phyloP scores from a whole-genome alignment of 192 early-diverging fungal genomes.

The Umbelopsis sp. region DNA sequence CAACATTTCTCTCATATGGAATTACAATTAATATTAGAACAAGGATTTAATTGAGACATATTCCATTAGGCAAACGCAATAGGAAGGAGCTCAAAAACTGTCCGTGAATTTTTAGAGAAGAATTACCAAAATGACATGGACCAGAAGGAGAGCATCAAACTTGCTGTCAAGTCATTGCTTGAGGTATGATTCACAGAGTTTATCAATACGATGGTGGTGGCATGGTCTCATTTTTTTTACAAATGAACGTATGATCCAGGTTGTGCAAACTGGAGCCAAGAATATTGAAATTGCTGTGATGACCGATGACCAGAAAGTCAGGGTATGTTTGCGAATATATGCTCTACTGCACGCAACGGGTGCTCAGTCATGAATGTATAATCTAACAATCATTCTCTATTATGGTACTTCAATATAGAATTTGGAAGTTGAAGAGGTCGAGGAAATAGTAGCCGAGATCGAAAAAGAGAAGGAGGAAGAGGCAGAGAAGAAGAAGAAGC shows the following conservation, averaged over 20 bases:
- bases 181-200: constrained; percentile 55
- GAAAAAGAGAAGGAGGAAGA: constrained; percentile 92
- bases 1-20: background rate
- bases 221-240: constrained; percentile 3
- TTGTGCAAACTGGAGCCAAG: constrained; percentile 99
- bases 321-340: constrained; percentile 44
- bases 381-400: background rate
- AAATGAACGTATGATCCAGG: constrained; percentile 40
- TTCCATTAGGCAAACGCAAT: constrained; percentile 82
- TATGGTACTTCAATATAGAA: constrained; percentile 37
- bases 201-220: background rate
- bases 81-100: constrained; percentile 95
- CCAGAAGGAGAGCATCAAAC: constrained; percentile 82
- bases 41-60: background rate
- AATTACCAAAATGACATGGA: constrained; percentile 88
- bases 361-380: too few relatives aligned
- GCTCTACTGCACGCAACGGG: too few relatives aligned
- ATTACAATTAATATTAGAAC: background rate
- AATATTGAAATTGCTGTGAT: constrained; percentile 98
- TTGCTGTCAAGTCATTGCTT: constrained; percentile 88
- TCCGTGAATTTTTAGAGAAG: constrained; percentile 98
- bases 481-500: constrained; percentile 73
- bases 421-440: constrained; percentile 74
- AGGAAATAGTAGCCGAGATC: constrained; percentile 71
- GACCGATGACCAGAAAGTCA: constrained; percentile 71